Percentiles rank a stretch among this genome's conserved stretches.
Evolutionary conservation across 306 rosid genomes (phyloP).

Genomic region (Begonia peltatifolia): DNA sequence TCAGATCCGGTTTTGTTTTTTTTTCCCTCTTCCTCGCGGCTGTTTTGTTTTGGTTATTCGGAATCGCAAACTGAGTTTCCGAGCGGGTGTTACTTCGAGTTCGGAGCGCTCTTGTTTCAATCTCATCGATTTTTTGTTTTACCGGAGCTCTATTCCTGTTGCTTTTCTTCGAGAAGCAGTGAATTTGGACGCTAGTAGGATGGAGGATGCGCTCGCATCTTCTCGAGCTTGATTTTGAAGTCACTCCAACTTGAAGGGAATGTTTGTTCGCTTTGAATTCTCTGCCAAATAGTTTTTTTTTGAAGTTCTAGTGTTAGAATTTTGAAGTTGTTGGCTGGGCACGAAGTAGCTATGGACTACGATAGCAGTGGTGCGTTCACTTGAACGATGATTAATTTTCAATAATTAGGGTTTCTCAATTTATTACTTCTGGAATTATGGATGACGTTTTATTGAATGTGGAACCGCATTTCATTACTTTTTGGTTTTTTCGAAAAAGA

Average conservation of each 20-base stretch:
- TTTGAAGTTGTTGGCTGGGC: constrained; percentile 7
- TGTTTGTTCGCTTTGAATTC: constrained; percentile 1
- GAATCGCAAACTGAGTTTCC: not conserved
- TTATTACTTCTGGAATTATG: constrained; percentile 8
- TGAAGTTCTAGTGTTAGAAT: not conserved
- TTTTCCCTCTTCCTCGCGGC: not conserved
- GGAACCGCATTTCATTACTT: not conserved
- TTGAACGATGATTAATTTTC: constrained; percentile 4
- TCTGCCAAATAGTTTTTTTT: constrained; percentile 6
- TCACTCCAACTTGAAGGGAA: not conserved
- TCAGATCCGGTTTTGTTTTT: not conserved
- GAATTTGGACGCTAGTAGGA: not conserved
- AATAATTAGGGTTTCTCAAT: constrained; percentile 12
- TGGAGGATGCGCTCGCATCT: not conserved
- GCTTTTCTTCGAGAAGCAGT: not conserved
- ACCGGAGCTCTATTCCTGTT: not conserved
- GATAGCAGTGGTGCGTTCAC: constrained; percentile 81
- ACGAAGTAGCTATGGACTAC: constrained; percentile 75
- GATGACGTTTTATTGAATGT: constrained; percentile 13
- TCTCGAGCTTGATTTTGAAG: not conserved
- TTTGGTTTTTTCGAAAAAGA: not conserved
- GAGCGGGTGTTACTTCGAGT: not conserved
- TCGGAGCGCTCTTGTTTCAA: not conserved
- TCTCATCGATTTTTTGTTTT: not conserved
- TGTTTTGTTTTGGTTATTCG: not conserved